These are phyloP conservation scores for Neonectria ditissima DNA, from an alignment of 2,329 filamentous ascomycete genomes.

Conservation along the genomic window DNA sequence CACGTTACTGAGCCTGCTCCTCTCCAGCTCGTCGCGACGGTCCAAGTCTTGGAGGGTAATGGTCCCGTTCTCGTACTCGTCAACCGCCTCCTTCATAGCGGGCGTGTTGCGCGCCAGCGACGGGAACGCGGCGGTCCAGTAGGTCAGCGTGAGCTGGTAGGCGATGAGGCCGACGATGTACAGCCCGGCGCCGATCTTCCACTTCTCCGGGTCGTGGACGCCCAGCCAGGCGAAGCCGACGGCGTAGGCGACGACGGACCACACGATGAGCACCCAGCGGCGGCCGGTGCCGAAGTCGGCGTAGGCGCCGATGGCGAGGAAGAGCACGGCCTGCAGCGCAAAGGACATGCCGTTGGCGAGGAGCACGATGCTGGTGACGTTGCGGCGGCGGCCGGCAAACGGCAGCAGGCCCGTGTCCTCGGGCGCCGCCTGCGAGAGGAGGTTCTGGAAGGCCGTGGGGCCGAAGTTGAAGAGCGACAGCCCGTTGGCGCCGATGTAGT, in stretches of 20 bases:
- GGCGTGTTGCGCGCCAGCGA: constrained; percentile 53
- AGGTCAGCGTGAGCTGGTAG: constrained; percentile 75
- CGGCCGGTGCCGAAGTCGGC: constrained; percentile 75
- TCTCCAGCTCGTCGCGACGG: constrained; percentile 69
- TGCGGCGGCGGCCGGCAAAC: constrained; percentile 68
- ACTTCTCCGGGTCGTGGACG: constrained; percentile 69
- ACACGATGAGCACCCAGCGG: constrained; percentile 70
- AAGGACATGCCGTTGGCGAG: constrained; percentile 76
- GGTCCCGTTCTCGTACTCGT: constrained; percentile 52
- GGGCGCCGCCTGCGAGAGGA: constrained; percentile 70
- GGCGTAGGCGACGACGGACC: constrained; percentile 70
- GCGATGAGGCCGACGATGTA: constrained; percentile 76
- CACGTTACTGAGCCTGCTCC: constrained; percentile 72
- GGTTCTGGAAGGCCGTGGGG: constrained; percentile 73
- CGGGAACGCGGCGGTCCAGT: constrained; percentile 72
- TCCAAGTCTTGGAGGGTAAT: constrained; percentile 72
- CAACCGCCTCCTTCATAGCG: constrained; percentile 48
- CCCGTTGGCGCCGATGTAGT: constrained; percentile 76
- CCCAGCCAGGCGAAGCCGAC: constrained; percentile 77
- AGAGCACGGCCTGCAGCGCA: constrained; percentile 71
- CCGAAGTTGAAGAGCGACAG: constrained; percentile 73
- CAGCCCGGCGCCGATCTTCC: constrained; percentile 69
- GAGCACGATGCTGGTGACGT: constrained; percentile 75
- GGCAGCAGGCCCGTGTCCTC: constrained; percentile 61
- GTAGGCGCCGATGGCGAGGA: constrained; percentile 64